These are phyloP conservation scores for Tuber melanosporum DNA, from an alignment of 495 filamentous ascomycete genomes.

Conservation along the genomic window DNA sequence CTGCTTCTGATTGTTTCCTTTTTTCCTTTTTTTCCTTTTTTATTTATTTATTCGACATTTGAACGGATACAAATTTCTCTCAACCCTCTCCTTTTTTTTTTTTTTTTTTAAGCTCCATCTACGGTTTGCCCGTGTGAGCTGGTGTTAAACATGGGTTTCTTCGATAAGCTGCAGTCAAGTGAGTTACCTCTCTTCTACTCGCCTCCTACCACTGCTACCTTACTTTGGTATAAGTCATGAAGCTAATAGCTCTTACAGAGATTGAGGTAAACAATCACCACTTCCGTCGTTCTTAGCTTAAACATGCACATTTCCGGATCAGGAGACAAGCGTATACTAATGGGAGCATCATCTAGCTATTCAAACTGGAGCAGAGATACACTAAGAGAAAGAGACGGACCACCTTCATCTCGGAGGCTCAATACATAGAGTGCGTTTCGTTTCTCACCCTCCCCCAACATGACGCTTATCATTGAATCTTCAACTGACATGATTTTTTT, in stretches of 20 bases:
- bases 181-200: slow-evolving; percentile 32
- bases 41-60: slow-evolving; percentile 5
- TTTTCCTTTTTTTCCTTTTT: slow-evolving; percentile 9
- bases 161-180: slow-evolving; percentile 56
- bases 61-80: background rate
- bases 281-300: background rate
- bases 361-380: slow-evolving; percentile 88
- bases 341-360: slow-evolving; percentile 57
- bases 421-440: slow-evolving; percentile 90
- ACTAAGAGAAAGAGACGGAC: slow-evolving; percentile 77
- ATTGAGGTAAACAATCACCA: slow-evolving; percentile 28
- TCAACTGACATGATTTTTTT: slow-evolving; percentile 5
- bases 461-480: slow-evolving; percentile 3
- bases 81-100: slow-evolving; percentile 5
- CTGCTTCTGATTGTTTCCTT: slow-evolving; percentile 9
- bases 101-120: slow-evolving; percentile 13
- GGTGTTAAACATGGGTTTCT: slow-evolving; percentile 49
- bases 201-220: background rate
- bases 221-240: slow-evolving; percentile 10
- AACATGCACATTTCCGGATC: background rate
- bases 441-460: slow-evolving; percentile 50
- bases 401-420: slow-evolving; percentile 75
- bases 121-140: slow-evolving; percentile 16
- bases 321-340: background rate
- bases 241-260: slow-evolving; percentile 23